These are phyloP conservation scores for Curvularia spicifera DNA, from an alignment of 2,329 filamentous ascomycete species.

Conservation along the genomic window DNA sequence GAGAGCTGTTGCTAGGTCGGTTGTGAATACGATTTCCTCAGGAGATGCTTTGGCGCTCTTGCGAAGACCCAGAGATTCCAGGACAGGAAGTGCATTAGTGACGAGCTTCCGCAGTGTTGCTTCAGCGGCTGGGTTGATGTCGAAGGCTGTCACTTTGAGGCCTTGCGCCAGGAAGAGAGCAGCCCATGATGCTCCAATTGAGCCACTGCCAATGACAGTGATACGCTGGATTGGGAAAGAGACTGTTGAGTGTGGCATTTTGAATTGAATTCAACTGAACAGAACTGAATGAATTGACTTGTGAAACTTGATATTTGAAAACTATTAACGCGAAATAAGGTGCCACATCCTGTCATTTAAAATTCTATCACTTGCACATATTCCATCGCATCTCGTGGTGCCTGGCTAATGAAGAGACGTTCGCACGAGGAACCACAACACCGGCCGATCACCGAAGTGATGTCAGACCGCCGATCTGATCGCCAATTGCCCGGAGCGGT, in stretches of 20 bases:
- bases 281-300: neutral
- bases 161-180: slow-evolving; percentile 51
- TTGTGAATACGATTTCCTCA: neutral
- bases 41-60: neutral
- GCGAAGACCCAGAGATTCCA: neutral
- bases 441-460: neutral
- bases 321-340: neutral
- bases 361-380: neutral
- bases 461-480: neutral
- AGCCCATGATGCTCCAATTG: slow-evolving; percentile 54
- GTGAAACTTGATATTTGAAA: neutral
- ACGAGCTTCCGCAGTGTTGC: slow-evolving; percentile 16
- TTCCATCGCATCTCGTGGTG: neutral
- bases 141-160: slow-evolving; percentile 51
- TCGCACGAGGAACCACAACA: neutral
- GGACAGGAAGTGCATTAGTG: neutral
- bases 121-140: slow-evolving; percentile 48
- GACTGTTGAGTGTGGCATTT: neutral
- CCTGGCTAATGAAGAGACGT: neutral
- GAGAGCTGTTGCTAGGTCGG: neutral
- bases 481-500: neutral
- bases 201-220: slow-evolving; percentile 49
- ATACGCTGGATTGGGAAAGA: slow-evolving; percentile 19
- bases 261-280: neutral
- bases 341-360: neutral